Base-by-base conservation (phyloP, 371 early-diverging fungal genomes). In the Mucor saturninus region DNA sequence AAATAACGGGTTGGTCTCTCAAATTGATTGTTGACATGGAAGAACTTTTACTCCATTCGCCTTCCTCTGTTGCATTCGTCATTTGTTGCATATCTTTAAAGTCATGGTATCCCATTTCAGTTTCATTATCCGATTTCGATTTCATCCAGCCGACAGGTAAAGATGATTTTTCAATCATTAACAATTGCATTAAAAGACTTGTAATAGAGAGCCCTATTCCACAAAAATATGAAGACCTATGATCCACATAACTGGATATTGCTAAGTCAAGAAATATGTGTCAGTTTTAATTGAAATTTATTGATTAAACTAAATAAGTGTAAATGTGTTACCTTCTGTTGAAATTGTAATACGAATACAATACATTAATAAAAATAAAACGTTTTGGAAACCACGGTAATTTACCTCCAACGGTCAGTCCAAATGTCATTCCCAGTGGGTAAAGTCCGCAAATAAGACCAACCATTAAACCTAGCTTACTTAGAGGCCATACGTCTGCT, bases 21-120 rank as follows among this genome's bases (percentile, higher is more conserved):
- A 64, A 29, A 30, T 64, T 64, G 13, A 64, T 58, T 1, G 64
- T 64, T 1, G 64, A 64, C 46, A 64, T 38, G 15, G 64, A 64
- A 7, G 64, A 64, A 14, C 53, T 64, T 45, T 64, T 57, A 38
- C 64, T 64, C 58, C 64, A 64, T 15, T 40, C 43, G 3, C 59
- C 64, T 38, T 53, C 59, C 11, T 52, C 54, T 37, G 31, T 51
- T 9, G 14, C 45, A 31, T 52, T 15, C 3, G 35, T 14, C 3
- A 40, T 38, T 32, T 38, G 32, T 5, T 59, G 60, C 42, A 59
- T 57, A 2, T 51, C 48, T 45, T 57, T 54, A 40, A 57, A 63
- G 10, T 57, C 21, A 14, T 63, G 45, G n/a, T 26, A 21, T 35
- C 56, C 50, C 43, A 45, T 43, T 26, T 46, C 28, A 30, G 30